Conservation (phyloP, 257 asterid genomes). For the Cynanchum wilfordii region DNA sequence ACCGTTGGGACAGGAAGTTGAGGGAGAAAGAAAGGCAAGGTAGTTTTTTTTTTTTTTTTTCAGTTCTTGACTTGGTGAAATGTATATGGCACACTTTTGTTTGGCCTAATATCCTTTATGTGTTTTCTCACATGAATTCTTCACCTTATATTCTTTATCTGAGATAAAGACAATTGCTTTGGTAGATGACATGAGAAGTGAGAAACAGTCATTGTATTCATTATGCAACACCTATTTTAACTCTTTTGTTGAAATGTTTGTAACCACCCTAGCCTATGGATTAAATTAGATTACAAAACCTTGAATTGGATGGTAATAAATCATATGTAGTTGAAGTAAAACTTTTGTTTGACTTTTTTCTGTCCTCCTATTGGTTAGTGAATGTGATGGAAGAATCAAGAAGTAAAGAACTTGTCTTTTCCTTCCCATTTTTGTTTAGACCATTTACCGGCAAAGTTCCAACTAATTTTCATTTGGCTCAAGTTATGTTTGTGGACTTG, state of each 20-base stretch:
- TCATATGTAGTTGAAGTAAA: neutral
- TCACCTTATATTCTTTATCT: constrained; percentile 24
- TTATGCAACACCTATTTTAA: constrained; percentile 40
- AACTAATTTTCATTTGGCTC: no score
- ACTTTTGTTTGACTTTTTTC: neutral
- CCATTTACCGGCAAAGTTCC: no score
- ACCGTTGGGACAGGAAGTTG: constrained; percentile 24
- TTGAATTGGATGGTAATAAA: constrained; percentile 12
- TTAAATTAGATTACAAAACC: constrained; percentile 4
- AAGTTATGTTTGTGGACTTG: no score
- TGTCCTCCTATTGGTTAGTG: neutral
- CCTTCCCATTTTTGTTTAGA: no score
- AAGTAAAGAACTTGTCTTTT: neutral
- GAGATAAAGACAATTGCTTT: constrained; percentile 15
- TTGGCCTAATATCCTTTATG: constrained; percentile 11
- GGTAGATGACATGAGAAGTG: constrained; percentile 20
- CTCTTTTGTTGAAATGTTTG: constrained; percentile 19
- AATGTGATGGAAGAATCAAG: constrained; percentile 12
- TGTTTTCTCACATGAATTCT: constrained; percentile 20
- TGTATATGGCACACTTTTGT: constrained; percentile 21
- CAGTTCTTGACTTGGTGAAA: constrained; percentile 19
- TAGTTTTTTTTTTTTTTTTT: neutral
- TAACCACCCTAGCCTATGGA: constrained; percentile 24
- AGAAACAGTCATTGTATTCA: constrained; percentile 45
- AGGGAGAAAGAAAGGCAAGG: constrained; percentile 10